Evolutionary conservation across 257 asterid species (phyloP), one percentile per base, ranked within the genome.

Genomic region (Solanum infundibuliforme): DNA sequence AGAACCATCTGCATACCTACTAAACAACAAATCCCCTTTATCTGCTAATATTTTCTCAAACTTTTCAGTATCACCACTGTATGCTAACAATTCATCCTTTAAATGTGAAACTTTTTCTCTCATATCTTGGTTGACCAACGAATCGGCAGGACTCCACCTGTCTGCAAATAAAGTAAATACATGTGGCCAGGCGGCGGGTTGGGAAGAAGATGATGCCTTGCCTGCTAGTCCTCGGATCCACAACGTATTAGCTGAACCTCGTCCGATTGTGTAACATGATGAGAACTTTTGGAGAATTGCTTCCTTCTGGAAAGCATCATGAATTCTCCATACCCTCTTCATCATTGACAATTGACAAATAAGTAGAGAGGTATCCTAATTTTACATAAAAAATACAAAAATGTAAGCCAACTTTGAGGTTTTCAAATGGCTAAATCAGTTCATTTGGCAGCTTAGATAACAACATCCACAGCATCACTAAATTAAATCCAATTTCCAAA

Each of bases 1-100:
- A 86, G 93, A 89, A 29, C 96, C 98, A 93, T 93, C 91, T 14
- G 89, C 20, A 82, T 93, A 93, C 16, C 76, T 91, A 89, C 92
- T 83, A 43, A 97, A 95, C 87, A 95, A 92, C 46, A 88, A 77
- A 41, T 41, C 90, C 25, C 99, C 98, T 20, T 76, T 86, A 85
- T 89, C 93, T 58, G 93, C 93, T 89, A 95, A 89, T 84, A 95
- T 91, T 34, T 75, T 87, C 89, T 83, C 93, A 73, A 93, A 79
- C 52, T 87, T 89, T 84, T 86, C 94, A 68, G 83, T 83, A 74
- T 93, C 94, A 6, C 87, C 88, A 16, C 89, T 36, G 20, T 85
- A 89, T 8, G 66, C 25, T 89, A 92, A 73, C 87, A 97, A 87
- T 89, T 92, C 94, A 20, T 94, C 87, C 89, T 85, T 92, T 93